Evolutionary conservation across 2,329 filamentous ascomycete genomes (phyloP).

Genomic region (Cladophialophora yegresii): DNA sequence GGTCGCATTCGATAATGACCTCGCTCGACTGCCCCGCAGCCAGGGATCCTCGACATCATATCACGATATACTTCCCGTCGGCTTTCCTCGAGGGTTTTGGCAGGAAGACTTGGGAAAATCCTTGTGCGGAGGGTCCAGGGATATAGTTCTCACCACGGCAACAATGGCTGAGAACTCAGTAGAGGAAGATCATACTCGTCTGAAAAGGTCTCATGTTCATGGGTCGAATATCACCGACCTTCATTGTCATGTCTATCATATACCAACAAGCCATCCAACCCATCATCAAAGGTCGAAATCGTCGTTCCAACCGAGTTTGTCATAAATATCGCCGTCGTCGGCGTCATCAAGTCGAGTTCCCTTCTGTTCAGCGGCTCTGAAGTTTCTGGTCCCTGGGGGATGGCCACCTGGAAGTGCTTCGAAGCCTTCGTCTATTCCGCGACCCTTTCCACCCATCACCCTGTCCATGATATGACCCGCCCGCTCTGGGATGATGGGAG

Average conservation of each 20-base stretch:
- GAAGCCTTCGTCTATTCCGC: slow-evolving; percentile 38
- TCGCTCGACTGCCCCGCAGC: background rate
- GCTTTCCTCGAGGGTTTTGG: background rate
- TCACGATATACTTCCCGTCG: background rate
- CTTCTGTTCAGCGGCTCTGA: background rate
- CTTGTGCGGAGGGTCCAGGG: background rate
- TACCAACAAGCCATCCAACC: background rate
- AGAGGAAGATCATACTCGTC: background rate
- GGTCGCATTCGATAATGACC: slow-evolving; percentile 11
- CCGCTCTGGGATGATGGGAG: slow-evolving; percentile 38
- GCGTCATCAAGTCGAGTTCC: slow-evolving; percentile 2
- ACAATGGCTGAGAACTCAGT: background rate
- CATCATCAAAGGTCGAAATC: slow-evolving; percentile 40
- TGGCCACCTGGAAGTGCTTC: slow-evolving; percentile 28
- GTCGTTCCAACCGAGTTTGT: slow-evolving; percentile 49
- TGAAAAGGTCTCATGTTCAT: background rate
- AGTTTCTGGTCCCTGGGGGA: background rate
- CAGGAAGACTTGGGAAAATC: background rate
- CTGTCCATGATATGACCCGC: slow-evolving; percentile 38
- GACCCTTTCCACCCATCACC: slow-evolving; percentile 31
- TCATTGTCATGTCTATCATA: slow-evolving; percentile 2
- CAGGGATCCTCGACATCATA: background rate
- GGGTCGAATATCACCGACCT: background rate
- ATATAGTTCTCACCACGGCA: background rate
- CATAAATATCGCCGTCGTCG: slow-evolving; percentile 44